A percentile compares a stretch with the other conserved stretches of the same genome.
Conservation (phyloP, 1,284 basidiomycete species). For the Microbotryum saponariae region DNA sequence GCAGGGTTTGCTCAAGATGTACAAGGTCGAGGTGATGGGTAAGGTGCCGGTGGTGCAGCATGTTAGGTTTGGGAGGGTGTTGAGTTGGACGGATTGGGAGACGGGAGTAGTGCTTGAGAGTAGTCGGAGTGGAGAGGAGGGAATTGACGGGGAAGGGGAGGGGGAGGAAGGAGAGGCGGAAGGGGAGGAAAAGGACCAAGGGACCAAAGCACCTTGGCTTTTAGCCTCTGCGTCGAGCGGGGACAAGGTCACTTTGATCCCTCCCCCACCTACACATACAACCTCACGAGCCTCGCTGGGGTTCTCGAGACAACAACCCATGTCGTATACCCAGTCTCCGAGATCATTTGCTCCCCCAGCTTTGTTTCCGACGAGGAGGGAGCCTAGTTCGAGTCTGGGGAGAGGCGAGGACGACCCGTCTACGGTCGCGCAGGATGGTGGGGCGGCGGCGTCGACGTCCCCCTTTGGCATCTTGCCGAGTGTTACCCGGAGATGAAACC, state of each 20-base stretch:
- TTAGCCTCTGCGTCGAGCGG: conserved; percentile 4
- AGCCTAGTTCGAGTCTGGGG: neutral
- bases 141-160: conserved; percentile 7
- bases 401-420: neutral
- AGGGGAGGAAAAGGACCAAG: conserved; percentile 1
- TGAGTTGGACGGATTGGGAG: conserved; percentile 23
- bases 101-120: conserved; percentile 19
- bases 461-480: conserved; percentile 21
- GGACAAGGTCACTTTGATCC: neutral
- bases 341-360: neutral
- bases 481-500: neutral
- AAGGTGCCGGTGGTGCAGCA: conserved; percentile 98
- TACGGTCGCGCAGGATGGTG: conserved; percentile 20
- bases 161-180: conserved; percentile 4
- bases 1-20: conserved; percentile 89
- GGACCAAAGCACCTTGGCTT: conserved; percentile 25
- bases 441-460: conserved; percentile 19
- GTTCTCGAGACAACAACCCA: neutral
- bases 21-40: conserved; percentile 85
- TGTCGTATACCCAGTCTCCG: neutral
- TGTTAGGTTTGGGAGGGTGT: conserved; percentile 60
- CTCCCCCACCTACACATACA: neutral
- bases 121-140: conserved; percentile 8
- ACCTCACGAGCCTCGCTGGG: neutral
- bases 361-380: neutral